These are phyloP conservation scores for Neoboletus magnificus DNA, from an alignment of 768 basidiomycete genomes.

Conservation along the genomic window DNA sequence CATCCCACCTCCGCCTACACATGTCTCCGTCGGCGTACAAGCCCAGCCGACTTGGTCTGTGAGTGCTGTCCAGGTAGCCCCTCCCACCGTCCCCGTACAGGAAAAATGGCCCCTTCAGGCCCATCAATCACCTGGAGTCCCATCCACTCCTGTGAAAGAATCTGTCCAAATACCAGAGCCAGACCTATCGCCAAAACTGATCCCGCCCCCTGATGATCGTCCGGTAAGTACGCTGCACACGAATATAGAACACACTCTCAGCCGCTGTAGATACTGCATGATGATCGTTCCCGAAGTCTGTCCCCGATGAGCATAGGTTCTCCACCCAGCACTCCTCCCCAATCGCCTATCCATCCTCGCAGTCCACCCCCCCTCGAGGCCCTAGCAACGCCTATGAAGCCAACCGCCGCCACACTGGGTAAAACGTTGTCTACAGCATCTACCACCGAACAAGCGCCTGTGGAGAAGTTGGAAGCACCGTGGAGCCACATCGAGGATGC, in stretches of 20 bases:
- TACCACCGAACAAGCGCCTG: slow-evolving; percentile 15
- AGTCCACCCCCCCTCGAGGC: slow-evolving; percentile 1
- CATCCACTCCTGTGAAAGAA: slow-evolving; percentile 13
- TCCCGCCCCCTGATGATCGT: slow-evolving; percentile 15
- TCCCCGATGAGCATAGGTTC: slow-evolving; percentile 65
- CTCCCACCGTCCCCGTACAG: slow-evolving; percentile 16
- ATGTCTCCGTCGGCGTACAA: slow-evolving; percentile 47
- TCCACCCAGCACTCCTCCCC: slow-evolving; percentile 37
- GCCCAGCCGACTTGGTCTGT: slow-evolving; percentile 35
- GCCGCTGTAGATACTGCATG: slow-evolving; percentile 28
- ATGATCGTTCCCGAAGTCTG: slow-evolving; percentile 43
- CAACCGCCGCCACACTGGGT: slow-evolving; percentile 1
- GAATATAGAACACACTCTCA: slow-evolving; percentile 17
- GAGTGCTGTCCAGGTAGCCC: slow-evolving; percentile 38
- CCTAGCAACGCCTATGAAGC: slow-evolving; percentile 5
- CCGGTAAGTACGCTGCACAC: slow-evolving; percentile 19
- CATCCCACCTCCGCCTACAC: slow-evolving; percentile 21
- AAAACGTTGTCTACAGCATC: slow-evolving; percentile 13
- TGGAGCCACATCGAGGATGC: slow-evolving; percentile 25
- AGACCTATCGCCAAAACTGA: slow-evolving; percentile 12
- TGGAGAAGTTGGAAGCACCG: slow-evolving; percentile 12
- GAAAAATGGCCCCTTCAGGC: slow-evolving; percentile 1
- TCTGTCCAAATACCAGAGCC: slow-evolving; percentile 1
- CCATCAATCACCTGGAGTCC: slow-evolving; percentile 3
- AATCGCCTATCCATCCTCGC: slow-evolving; percentile 12